Evolutionary conservation across 805 yeast genomes (phyloP).

Genomic region (Clavispora fructus): DNA sequence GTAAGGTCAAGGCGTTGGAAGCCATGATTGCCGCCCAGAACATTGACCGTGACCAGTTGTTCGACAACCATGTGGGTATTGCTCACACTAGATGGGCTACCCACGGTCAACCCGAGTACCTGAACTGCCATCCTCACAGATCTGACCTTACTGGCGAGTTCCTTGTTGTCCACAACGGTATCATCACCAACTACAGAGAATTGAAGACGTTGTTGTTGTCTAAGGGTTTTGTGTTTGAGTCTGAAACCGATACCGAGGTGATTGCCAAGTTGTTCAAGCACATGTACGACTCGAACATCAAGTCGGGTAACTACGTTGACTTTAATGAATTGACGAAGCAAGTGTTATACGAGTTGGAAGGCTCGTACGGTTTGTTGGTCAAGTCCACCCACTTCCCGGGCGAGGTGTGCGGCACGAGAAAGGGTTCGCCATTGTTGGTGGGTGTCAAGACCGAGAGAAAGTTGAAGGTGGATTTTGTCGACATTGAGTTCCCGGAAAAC

Average conservation of each 20-base stretch:
- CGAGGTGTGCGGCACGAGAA: slow-evolving; percentile 94
- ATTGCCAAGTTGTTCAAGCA: slow-evolving; percentile 94
- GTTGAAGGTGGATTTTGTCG: slow-evolving; percentile 95
- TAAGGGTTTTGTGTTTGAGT: slow-evolving; percentile 79
- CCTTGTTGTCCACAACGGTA: slow-evolving; percentile 95
- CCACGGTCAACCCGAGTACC: slow-evolving; percentile 85
- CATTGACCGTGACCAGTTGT: slow-evolving; percentile 57
- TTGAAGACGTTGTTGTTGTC: slow-evolving; percentile 73
- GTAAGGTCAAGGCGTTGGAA: slow-evolving; percentile 82
- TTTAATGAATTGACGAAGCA: slow-evolving; percentile 90
- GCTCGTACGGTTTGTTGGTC: slow-evolving; percentile 94
- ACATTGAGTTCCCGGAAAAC: slow-evolving; percentile 88
- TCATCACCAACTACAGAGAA: slow-evolving; percentile 92
- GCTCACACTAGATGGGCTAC: slow-evolving; percentile 99
- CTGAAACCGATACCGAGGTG: slow-evolving; percentile 97
- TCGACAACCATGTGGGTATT: slow-evolving; percentile 87
- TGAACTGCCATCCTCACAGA: slow-evolving; percentile 94
- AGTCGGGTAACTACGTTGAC: slow-evolving; percentile 75
- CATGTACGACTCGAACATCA: slow-evolving; percentile 69
- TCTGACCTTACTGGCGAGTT: slow-evolving; percentile 82
- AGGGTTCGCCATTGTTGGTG: slow-evolving; percentile 94
- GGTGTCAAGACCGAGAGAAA: slow-evolving; percentile 96
- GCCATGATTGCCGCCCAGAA: slow-evolving; percentile 50
- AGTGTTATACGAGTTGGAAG: slow-evolving; percentile 88
- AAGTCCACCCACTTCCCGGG: slow-evolving; percentile 90